A percentile compares a stretch with the other conserved stretches of the same genome.
These are phyloP conservation scores for Penicillium sp. DNA, from an alignment of 2,329 filamentous ascomycete species.

Conservation along the genomic window DNA sequence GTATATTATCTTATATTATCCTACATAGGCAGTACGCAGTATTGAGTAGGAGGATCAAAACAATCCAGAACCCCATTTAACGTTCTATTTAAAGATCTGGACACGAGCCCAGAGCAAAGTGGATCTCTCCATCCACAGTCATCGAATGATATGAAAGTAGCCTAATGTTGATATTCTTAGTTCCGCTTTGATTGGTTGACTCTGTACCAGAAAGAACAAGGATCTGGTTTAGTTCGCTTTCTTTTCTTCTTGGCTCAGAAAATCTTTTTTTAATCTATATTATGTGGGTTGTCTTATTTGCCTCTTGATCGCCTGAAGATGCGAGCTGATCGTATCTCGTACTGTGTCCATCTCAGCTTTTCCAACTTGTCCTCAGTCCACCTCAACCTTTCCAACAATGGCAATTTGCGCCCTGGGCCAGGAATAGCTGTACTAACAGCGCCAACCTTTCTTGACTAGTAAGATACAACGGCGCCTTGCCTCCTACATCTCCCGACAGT, in stretches of 20 bases:
- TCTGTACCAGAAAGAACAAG: neutral
- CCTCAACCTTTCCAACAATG: neutral
- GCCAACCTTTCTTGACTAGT: neutral
- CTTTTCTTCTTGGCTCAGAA: neutral
- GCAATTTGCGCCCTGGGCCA: neutral
- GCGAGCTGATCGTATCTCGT: neutral
- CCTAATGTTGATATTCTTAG: neutral
- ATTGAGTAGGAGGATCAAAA: neutral
- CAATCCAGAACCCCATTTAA: neutral
- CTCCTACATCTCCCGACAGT: neutral
- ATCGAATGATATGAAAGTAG: neutral
- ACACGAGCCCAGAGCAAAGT: conserved; percentile 1
- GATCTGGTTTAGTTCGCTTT: neutral
- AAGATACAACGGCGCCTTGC: neutral
- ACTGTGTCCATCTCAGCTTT: neutral
- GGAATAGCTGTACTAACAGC: neutral
- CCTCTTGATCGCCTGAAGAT: neutral
- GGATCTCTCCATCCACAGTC: neutral
- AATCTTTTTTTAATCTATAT: too few species aligned
- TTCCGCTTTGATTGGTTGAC: neutral
- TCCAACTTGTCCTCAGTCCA: neutral
- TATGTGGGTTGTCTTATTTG: neutral
- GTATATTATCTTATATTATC: neutral
- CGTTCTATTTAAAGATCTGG: conserved; percentile 1
- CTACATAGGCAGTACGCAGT: neutral